phyloP scores from a whole-genome alignment of 2,329 filamentous ascomycete species.

The Blastomyces emzantsi region DNA sequence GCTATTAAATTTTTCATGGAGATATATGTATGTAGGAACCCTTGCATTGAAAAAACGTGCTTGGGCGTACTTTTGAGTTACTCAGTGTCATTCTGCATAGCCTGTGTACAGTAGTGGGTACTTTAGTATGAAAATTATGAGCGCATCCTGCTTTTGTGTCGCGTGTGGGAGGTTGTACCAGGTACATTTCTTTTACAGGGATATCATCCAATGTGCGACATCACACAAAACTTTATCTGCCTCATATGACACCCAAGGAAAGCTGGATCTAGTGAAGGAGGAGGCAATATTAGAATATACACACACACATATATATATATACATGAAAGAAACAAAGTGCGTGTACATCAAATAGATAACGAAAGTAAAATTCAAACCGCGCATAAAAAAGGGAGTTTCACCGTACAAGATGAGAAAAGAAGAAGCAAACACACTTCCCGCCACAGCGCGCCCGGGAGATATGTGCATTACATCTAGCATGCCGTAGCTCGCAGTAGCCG shows the following conservation, averaged over 20 bases:
- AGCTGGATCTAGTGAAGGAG: not conserved
- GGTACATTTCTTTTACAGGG: not conserved
- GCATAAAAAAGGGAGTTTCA: not conserved
- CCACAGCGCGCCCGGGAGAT: not conserved
- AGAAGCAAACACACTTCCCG: too few species aligned
- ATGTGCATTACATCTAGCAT: not conserved
- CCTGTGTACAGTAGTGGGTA: not conserved
- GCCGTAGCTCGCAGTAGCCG: not conserved
- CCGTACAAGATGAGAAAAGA: not conserved
- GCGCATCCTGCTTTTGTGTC: not conserved
- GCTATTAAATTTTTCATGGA: not conserved
- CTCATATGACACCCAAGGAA: not conserved
- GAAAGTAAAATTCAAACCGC: not conserved
- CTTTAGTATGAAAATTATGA: not conserved
- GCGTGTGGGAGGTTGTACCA: not conserved
- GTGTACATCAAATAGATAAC: not conserved
- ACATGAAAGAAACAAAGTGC: not conserved
- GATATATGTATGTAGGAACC: constrained; percentile 1
- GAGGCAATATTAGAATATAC: not conserved
- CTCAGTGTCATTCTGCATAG: constrained; percentile 1
- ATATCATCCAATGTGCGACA: not conserved
- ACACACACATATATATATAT: not conserved
- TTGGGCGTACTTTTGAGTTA: not conserved
- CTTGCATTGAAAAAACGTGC: constrained; percentile 4
- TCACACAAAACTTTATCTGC: not conserved